Evolutionary conservation across 208 protist species (phyloP), one percentile per base, ranked within the genome.

Genomic region (Acanthamoeba triangularis): DNA sequence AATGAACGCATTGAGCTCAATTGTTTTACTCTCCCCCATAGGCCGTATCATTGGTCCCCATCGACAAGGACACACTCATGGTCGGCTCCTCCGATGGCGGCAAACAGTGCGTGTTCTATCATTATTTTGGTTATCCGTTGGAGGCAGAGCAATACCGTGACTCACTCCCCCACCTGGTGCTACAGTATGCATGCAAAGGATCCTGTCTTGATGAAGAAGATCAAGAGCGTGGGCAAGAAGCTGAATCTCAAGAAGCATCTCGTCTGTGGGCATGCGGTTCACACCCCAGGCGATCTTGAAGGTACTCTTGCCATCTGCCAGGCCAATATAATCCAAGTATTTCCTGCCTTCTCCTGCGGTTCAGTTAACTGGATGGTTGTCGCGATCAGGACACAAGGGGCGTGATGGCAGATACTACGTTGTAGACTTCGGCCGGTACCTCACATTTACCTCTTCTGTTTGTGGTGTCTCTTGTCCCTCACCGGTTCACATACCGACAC

Each of bases 171-270:
- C 18, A 6, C 11, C 25, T 69, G 28, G 33, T 37, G 16, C n/a
- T 0, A n/a, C 25, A 90, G 52, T 13, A 67, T 90, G 47, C 82
- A 90, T 33, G 56, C 47, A 13, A 33, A 90, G 16, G 13, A 90
- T 13, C 30, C n/a, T 8, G 82, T 44, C 23, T 41, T 90, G 47
- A 69, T 69, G 52, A 33, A 90, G 52, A 90, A 90, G 82, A 67
- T 90, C 52, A 33, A 25, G 8, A n/a, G 37, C 14, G 82, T 90
- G 23, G 82, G 52, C 25, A 7, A 65, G 23, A 59, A 47, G 47
- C 82, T 90, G n/a, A 90, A 90, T 25, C 82, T 90, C 28, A 90
- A 90, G 56, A 11, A 20, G 20, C 82, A 90, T 25, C 16, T 90
- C 0, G 82, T 90, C 0, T 69, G n/a, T 13, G 47, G 56, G 10